These are phyloP conservation scores for Santalum album DNA, from an alignment of 164 flowering plant species.

Conservation along the genomic window DNA sequence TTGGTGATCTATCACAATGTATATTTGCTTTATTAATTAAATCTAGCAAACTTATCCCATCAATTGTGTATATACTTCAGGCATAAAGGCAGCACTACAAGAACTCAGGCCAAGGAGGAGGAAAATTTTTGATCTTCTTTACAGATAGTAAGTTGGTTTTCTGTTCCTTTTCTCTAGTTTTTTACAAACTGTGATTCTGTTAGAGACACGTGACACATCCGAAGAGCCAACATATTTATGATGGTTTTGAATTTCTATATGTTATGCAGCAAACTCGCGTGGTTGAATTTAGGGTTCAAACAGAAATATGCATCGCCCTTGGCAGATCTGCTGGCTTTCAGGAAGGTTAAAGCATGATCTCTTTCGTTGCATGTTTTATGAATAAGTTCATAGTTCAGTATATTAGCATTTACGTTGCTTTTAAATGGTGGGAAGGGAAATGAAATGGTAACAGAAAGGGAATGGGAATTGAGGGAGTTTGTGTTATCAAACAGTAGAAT, in stretches of 20 bases:
- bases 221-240: too few species aligned
- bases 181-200: too few species aligned
- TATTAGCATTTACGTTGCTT: too few species aligned
- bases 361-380: not conserved
- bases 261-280: conserved; percentile 62
- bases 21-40: not conserved
- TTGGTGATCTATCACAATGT: not conserved
- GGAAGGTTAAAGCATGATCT: conserved; percentile 49
- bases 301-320: conserved; percentile 73
- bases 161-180: not conserved
- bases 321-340: conserved; percentile 84
- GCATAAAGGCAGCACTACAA: conserved; percentile 50
- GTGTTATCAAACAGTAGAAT: too few species aligned
- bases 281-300: conserved; percentile 76
- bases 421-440: too few species aligned
- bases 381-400: too few species aligned
- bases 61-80: conserved; percentile 24
- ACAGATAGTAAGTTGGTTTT: conserved; percentile 48
- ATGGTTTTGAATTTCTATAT: conserved; percentile 5
- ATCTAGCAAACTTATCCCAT: not conserved
- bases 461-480: too few species aligned
- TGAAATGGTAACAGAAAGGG: too few species aligned
- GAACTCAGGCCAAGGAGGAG: conserved; percentile 67
- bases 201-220: too few species aligned
- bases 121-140: conserved; percentile 53